A percentile compares a stretch with the other conserved stretches of the same genome.
These are phyloP conservation scores for Fusarium tuaranense DNA, from an alignment of 2,329 filamentous ascomycete genomes.

Conservation along the genomic window DNA sequence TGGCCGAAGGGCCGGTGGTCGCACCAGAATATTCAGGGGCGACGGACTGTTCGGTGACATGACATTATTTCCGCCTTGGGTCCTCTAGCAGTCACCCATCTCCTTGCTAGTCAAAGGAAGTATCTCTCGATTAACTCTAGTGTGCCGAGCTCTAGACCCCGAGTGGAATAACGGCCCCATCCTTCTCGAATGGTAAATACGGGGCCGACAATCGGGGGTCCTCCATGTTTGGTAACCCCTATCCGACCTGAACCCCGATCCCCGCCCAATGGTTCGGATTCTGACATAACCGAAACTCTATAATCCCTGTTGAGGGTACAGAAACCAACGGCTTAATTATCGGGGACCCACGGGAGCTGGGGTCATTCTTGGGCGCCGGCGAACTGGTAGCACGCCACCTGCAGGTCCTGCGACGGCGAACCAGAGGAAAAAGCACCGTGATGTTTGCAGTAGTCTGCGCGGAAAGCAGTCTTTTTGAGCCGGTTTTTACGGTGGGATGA, in stretches of 20 bases:
- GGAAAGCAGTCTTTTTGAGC: background rate
- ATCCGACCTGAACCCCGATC: background rate
- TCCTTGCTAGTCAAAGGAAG: background rate
- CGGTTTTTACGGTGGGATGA: background rate
- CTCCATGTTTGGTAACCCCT: background rate
- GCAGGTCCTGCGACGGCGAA: background rate
- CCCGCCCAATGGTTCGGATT: background rate
- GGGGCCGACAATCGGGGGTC: background rate
- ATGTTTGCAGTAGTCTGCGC: background rate
- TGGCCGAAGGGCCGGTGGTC: background rate
- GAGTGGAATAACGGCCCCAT: background rate
- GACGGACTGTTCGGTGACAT: background rate
- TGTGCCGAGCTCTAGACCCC: background rate
- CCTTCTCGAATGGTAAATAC: background rate
- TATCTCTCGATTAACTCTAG: background rate
- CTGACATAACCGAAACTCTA: background rate
- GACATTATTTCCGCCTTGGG: background rate
- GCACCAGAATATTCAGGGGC: background rate
- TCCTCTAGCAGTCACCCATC: background rate
- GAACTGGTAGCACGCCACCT: background rate
- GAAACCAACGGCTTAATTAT: background rate
- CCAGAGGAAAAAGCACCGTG: background rate
- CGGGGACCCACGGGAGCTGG: background rate
- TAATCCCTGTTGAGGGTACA: background rate
- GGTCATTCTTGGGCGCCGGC: background rate